Evolutionary conservation across 2,329 filamentous ascomycete species (phyloP).

Genomic region (Lasiodiplodia gonubiensis): DNA sequence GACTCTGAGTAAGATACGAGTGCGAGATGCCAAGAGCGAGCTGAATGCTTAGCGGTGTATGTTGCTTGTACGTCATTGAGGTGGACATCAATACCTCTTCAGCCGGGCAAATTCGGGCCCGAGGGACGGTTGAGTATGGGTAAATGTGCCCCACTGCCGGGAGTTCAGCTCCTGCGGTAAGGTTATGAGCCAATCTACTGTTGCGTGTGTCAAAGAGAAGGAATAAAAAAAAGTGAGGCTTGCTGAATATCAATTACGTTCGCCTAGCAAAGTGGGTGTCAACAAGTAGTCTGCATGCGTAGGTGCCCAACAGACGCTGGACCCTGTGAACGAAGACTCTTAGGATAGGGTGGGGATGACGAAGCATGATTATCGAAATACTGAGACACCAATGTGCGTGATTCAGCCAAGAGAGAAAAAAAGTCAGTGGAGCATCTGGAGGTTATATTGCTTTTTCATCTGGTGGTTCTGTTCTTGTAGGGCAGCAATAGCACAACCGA

Average conservation of each 20-base stretch:
- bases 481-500: conserved; percentile 7
- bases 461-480: conserved; percentile 2
- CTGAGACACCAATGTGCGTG: not conserved
- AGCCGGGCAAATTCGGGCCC: not conserved
- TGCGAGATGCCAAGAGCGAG: conserved; percentile 10
- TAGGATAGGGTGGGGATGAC: not conserved
- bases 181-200: not conserved
- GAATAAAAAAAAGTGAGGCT: conserved; percentile 5
- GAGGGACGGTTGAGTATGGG: not conserved
- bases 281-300: not conserved
- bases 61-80: not conserved
- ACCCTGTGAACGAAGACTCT: not conserved
- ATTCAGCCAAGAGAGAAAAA: not conserved
- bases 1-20: no score
- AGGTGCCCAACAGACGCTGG: conserved; percentile 2
- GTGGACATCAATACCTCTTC: not conserved
- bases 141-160: not conserved
- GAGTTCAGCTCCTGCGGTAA: not conserved
- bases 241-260: not conserved
- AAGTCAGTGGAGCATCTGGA: not conserved
- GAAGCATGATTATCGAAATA: not conserved
- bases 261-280: conserved; percentile 14
- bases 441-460: conserved; percentile 12
- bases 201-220: not conserved
- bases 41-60: conserved; percentile 1